Evolutionary conservation across 257 asterid genomes (phyloP).

Genomic region (Knoxia roxburghii): DNA sequence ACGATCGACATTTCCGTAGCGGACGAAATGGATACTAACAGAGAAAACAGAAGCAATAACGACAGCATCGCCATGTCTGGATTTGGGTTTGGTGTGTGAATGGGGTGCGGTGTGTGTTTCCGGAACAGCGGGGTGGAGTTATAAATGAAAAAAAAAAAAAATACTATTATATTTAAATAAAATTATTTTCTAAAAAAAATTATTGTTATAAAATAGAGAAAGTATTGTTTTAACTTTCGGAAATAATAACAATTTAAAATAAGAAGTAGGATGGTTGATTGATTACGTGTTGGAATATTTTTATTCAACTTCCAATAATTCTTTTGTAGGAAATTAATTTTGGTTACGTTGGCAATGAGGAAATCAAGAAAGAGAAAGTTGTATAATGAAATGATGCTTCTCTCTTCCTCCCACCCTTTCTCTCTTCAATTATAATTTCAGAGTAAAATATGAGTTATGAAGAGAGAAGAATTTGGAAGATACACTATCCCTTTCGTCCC

Average conservation of each 20-base stretch:
- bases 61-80: slow-evolving; percentile 20
- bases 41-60: not conserved
- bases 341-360: not conserved
- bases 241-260: not conserved
- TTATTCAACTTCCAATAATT: too few relatives aligned
- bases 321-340: not conserved
- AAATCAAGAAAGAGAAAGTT: not conserved
- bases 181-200: too few relatives aligned
- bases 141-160: slow-evolving; percentile 12
- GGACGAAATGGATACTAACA: slow-evolving; percentile 8
- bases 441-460: too few relatives aligned
- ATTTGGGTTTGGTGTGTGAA: not conserved
- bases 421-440: too few relatives aligned
- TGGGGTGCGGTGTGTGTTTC: not conserved
- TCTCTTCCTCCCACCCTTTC: too few relatives aligned
- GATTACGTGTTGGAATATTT: slow-evolving; percentile 1
- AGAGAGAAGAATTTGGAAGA: too few relatives aligned
- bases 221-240: not conserved
- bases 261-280: not conserved
- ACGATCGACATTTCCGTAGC: slow-evolving; percentile 67
- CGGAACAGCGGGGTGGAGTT: not conserved
- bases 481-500: too few relatives aligned
- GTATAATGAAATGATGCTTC: too few relatives aligned
- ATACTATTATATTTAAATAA: too few relatives aligned
- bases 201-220: too few relatives aligned